A percentile compares a stretch with the other conserved stretches of the same genome.
Conservation (phyloP, 2,329 filamentous ascomycete species). For the Aspergillus terreus region DNA sequence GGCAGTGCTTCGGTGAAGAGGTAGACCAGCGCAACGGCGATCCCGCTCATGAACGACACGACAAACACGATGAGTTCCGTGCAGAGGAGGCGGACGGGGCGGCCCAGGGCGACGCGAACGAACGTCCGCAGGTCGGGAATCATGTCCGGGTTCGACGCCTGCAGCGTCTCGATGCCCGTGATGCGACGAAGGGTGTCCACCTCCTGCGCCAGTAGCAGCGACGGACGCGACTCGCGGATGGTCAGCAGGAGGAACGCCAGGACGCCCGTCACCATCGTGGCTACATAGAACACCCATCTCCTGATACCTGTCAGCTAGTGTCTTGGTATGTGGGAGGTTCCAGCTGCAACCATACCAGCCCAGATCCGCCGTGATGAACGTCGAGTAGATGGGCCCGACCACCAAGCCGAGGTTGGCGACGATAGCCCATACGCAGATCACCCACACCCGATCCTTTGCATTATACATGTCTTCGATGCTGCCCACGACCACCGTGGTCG, state of each 20-base stretch:
- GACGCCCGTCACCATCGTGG: conserved; percentile 36
- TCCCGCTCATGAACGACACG: conserved; percentile 41
- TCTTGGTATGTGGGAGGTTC: background rate
- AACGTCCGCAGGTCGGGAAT: conserved; percentile 37
- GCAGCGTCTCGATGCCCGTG: conserved; percentile 23
- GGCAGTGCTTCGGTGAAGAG: conserved; percentile 46
- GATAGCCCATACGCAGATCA: conserved; percentile 45
- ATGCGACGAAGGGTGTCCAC: conserved; percentile 27
- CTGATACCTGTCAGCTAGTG: conserved; percentile 19
- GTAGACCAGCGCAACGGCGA: conserved; percentile 47
- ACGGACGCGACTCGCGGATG: conserved; percentile 46
- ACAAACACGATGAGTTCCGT: conserved; percentile 47
- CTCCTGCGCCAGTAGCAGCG: conserved; percentile 37
- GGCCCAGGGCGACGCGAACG: conserved; percentile 35
- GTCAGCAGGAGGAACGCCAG: conserved; percentile 33
- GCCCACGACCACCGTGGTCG: conserved; percentile 46
- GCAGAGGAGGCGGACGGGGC: conserved; percentile 43
- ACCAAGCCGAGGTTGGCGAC: conserved; percentile 43
- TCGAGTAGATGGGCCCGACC: conserved; percentile 44
- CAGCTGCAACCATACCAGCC: conserved; percentile 31
- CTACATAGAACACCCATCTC: conserved; percentile 46
- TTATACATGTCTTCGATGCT: conserved; percentile 52
- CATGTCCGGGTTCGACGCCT: conserved; percentile 38
- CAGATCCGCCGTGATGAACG: conserved; percentile 36
- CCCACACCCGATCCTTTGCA: conserved; percentile 43